Base-by-base conservation (phyloP, 352 stramenopile species). In the Pythium myriotylum region DNA sequence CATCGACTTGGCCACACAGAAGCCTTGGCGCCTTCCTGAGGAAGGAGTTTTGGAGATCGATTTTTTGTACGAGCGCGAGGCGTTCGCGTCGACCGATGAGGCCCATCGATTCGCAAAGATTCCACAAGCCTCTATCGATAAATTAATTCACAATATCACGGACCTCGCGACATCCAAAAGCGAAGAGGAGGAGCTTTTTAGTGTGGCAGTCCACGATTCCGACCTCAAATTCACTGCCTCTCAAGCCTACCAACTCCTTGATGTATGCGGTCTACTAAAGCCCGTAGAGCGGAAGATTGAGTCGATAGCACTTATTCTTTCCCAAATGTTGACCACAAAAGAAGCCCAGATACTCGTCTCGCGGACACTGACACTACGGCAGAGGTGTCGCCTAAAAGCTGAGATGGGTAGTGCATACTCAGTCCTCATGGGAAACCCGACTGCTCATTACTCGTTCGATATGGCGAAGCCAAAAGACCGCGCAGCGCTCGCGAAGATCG, bases 321-420 rank as follows among this genome's bases (percentile, higher is more conserved):
- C 77, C 3, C 88, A 96, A 70, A 95, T 96, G 90, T 73, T 93
- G 4, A 94, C 86, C 3, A 67, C 78, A 0, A 81, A 89, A 39
- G 87, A 96, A 13, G 84, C 83, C 0, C 83, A 92, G 42, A 71
- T 86, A 14, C 66, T 94, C 0, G 83, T 92, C 2, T 85, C 75
- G 2, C 72, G 73, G 3, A 88, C 81, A 0, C 72, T 94, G 19
- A 86, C 77, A 10, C 61, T 95, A 17, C 74, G 76, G 33, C 76
- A 96, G 58, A 76, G 84, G 2, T 89, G 87, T 23, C 73, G 81
- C 5, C 68, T 97, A 37, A 95, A 95, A 57, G 76, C 73, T 27
- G 74, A 87, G 35, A 84, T 97, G 71, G 88, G 88, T 8, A 91
- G 77, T 39, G 82, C 85, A 7, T 96, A 93, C 70, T 90, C 85